phyloP scores from a whole-genome alignment of 75 land plant genomes.

The Cunninghamia lanceolata region DNA sequence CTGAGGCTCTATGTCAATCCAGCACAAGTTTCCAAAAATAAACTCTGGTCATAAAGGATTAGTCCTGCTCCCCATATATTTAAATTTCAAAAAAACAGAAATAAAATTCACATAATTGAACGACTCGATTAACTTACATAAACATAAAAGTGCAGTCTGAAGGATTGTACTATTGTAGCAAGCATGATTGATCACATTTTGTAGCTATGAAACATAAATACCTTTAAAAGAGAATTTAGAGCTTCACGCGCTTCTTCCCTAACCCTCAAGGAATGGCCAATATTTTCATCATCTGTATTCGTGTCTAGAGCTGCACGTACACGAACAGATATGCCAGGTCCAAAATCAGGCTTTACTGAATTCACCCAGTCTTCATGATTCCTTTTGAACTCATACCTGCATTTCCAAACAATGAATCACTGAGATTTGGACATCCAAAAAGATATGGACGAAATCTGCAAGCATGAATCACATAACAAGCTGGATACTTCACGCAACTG shows the following conservation, averaged over 20 bases:
- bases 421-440: neutral
- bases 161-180: slow-evolving; percentile 6
- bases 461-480: neutral
- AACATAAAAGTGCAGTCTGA: neutral
- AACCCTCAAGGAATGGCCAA: slow-evolving; percentile 33
- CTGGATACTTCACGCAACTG: neutral
- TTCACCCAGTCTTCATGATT: slow-evolving; percentile 72
- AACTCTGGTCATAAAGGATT: slow-evolving; percentile 1
- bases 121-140: neutral
- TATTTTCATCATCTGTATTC: slow-evolving; percentile 20
- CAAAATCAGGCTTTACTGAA: slow-evolving; percentile 42
- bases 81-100: slow-evolving; percentile 12
- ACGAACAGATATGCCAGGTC: slow-evolving; percentile 26
- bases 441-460: neutral
- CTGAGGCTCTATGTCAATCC: neutral
- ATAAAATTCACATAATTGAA: neutral
- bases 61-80: neutral
- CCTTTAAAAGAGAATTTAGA: slow-evolving; percentile 70
- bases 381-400: slow-evolving; percentile 72
- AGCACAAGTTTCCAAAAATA: neutral
- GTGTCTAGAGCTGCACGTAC: slow-evolving; percentile 25
- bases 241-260: slow-evolving; percentile 60
- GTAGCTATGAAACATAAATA: slow-evolving; percentile 15
- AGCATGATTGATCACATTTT: neutral
- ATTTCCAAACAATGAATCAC: neutral